Evolutionary conservation across 108 stramenopile species (phyloP).

Genomic region (Ochromonas danica): DNA sequence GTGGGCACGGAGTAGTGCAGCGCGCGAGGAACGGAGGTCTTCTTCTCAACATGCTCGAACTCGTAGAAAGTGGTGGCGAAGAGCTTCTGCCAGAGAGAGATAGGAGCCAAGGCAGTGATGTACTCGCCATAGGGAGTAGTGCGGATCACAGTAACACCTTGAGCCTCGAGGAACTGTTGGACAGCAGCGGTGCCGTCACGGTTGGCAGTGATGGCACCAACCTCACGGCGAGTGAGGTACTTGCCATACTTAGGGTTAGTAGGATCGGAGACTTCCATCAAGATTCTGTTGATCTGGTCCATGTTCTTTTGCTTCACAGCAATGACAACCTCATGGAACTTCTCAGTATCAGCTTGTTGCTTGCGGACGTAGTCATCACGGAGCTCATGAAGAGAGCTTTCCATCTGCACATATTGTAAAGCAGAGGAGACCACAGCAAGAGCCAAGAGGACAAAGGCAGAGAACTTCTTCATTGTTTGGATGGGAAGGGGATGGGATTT

Average conservation of each 20-base stretch:
- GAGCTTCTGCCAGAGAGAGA: not conserved
- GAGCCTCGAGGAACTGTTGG: not conserved
- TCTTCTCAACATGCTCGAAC: not conserved
- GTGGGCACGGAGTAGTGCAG: not conserved
- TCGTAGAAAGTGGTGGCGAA: not conserved
- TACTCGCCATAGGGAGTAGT: not conserved
- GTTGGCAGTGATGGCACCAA: slow-evolving; percentile 7
- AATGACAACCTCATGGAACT: not conserved
- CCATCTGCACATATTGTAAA: too few relatives aligned
- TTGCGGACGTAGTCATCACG: too few relatives aligned
- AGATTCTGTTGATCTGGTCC: slow-evolving; percentile 4
- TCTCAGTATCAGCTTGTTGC: not conserved
- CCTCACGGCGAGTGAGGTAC: slow-evolving; percentile 23
- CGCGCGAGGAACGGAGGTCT: not conserved
- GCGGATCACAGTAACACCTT: not conserved
- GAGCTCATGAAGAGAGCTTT: too few relatives aligned
- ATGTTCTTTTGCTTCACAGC: not conserved
- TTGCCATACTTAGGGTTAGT: slow-evolving; percentile 24
- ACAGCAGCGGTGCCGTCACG: not conserved
- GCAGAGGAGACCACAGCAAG: too few relatives aligned
- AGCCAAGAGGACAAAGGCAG: too few relatives aligned
- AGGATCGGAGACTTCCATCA: slow-evolving; percentile 34
- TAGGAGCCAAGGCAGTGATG: not conserved
- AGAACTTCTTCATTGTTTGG: too few relatives aligned
- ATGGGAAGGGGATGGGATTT: too few relatives aligned